Conservation (phyloP, 257 asterid species). For the Plantago elongata region DNA sequence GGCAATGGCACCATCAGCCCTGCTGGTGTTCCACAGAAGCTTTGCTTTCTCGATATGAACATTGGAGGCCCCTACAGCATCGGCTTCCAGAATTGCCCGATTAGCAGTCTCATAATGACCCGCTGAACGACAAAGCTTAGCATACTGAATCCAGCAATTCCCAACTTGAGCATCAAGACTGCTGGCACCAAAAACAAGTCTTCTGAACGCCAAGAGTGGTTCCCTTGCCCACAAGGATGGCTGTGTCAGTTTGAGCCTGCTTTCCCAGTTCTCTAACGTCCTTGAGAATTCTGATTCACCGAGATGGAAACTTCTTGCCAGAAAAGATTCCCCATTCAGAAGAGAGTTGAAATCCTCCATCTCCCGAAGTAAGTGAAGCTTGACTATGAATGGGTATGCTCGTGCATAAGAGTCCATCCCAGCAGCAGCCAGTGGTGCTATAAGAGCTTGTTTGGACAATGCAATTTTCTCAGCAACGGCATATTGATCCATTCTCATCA, state of each 20-base stretch:
- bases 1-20: conserved; percentile 94
- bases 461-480: conserved; percentile 74
- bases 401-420: conserved; percentile 99
- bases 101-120: conserved; percentile 97
- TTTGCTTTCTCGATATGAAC: conserved; percentile 96
- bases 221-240: conserved; percentile 99
- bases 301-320: conserved; percentile 46
- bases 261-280: conserved; percentile 78
- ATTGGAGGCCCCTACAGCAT: conserved; percentile 73
- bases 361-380: conserved; percentile 95
- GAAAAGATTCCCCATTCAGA: conserved; percentile 78
- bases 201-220: conserved; percentile 88
- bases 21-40: conserved; percentile 92
- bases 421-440: conserved; percentile 99
- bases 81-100: conserved; percentile 92
- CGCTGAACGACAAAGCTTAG: conserved; percentile 93
- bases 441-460: conserved; percentile 79
- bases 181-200: conserved; percentile 86
- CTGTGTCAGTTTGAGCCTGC: conserved; percentile 83
- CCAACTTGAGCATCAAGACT: conserved; percentile 73
- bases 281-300: conserved; percentile 61
- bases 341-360: conserved; percentile 82
- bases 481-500: conserved; percentile 77
- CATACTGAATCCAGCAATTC: conserved; percentile 91
- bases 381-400: conserved; percentile 90